phyloP scores from a whole-genome alignment of 331 rosid species.

The Quercus phellos region DNA sequence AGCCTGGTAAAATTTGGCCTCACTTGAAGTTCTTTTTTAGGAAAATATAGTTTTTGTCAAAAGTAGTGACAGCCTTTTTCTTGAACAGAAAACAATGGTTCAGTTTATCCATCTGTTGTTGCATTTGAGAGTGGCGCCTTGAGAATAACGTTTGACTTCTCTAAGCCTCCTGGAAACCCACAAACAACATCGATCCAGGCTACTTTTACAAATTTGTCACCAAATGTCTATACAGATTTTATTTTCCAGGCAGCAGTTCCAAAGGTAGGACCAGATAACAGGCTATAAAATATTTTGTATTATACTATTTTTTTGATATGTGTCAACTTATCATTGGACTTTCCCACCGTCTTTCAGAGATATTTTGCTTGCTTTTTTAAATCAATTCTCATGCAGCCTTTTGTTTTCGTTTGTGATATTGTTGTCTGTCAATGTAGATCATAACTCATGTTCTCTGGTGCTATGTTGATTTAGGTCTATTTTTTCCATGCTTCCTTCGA shows the following conservation, averaged over 20 bases:
- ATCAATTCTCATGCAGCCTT: conserved; percentile 4
- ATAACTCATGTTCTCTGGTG: not conserved
- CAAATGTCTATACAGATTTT: conserved; percentile 60
- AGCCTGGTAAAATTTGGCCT: conserved; percentile 38
- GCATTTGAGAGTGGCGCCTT: conserved; percentile 86
- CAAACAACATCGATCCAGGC: conserved; percentile 76
- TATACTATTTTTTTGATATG: not conserved
- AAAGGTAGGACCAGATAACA: conserved; percentile 53
- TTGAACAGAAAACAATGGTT: conserved; percentile 68
- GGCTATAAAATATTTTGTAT: conserved; percentile 8
- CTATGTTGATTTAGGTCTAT: conserved; percentile 13
- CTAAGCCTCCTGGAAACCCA: conserved; percentile 75
- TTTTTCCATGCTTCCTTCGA: conserved; percentile 11
- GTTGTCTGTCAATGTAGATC: not conserved
- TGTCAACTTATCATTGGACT: not conserved
- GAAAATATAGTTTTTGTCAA: conserved; percentile 12
- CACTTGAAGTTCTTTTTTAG: conserved; percentile 11
- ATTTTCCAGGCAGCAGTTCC: conserved; percentile 99
- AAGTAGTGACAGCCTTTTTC: conserved; percentile 26
- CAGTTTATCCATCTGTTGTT: conserved; percentile 69
- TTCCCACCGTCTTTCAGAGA: not conserved
- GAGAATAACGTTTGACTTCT: conserved; percentile 70
- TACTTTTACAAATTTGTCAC: conserved; percentile 65
- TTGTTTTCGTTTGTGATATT: not conserved
- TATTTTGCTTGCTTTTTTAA: not conserved